Evolutionary conservation across 768 basidiomycete species (phyloP), one percentile per base, ranked within the genome.

Genomic region (Psilocybe cyanescens): DNA sequence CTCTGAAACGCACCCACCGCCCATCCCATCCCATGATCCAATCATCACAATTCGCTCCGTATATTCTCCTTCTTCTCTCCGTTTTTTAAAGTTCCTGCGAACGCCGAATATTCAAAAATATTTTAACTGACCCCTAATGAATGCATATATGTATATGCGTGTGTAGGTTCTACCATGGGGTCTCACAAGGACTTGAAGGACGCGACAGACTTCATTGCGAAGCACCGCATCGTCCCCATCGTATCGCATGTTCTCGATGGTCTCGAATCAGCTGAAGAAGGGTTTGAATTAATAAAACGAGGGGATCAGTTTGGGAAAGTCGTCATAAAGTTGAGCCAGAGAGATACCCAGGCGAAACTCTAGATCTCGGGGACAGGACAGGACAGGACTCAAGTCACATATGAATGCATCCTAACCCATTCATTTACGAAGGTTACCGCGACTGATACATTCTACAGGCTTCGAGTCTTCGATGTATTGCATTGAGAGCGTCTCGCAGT

Each of bases 111-210:
- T n/a, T 55, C 33, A 35, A 56, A 24, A 47, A 28, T 28, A n/a
- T 39, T 6, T 19, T n/a, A 52, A 57, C 46, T 55, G 45, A 46
- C 51, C 16, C 60, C 60, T 54, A 61, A 39, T 30, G 52, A 44
- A 53, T 57, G 44, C 52, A 14, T 14, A 39, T 8, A 39, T 39
- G 37, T 14, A 39, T 8, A 39, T 44, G n/a, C 41, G n/a, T 14
- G n/a, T n/a, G n/a, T n/a, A 92, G 92, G 92, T 37, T 91, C 91
- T 1, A 92, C 88, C 29, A 92, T 95, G 92, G 93, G 92, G 16
- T 93, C 92, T 7, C 84, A 81, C 65, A 79, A 84, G 57, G 92
- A 95, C 74, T 79, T 95, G 60, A 71, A 81, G 55, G 85, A 86
- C 33, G 92, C 91, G 19, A 92, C 91, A 1, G 72, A 75, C 12